Conservation (phyloP, 805 yeast species). For the Priceomyces haplophilus region DNA sequence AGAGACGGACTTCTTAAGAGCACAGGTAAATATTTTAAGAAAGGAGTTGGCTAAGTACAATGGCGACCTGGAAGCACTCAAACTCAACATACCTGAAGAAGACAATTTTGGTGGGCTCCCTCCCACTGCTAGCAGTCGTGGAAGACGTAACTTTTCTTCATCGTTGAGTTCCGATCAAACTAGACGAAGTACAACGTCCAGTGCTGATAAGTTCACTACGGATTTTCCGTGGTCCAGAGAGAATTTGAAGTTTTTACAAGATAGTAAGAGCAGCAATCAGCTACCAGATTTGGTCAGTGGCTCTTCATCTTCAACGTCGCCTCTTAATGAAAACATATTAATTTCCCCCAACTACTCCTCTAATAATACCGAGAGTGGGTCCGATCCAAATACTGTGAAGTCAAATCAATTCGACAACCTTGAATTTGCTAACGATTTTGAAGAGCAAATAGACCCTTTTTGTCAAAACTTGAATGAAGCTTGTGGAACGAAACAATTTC, state of each 20-base stretch:
- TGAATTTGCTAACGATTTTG: slow-evolving; percentile 37
- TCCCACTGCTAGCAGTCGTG: slow-evolving; percentile 12
- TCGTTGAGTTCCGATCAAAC: slow-evolving; percentile 8
- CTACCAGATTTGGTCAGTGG: slow-evolving; percentile 39
- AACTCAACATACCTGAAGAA: slow-evolving; percentile 24
- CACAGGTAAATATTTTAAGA: slow-evolving; percentile 74
- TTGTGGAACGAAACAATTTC: slow-evolving; percentile 73
- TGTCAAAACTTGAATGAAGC: slow-evolving; percentile 75
- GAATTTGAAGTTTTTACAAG: slow-evolving; percentile 10
- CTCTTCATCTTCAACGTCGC: slow-evolving; percentile 36
- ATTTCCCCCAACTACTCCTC: slow-evolving; percentile 32
- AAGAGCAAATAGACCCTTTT: slow-evolving; percentile 70
- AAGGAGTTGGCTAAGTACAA: slow-evolving; percentile 65
- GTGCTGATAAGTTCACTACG: slow-evolving; percentile 34
- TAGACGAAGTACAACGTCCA: slow-evolving; percentile 4
- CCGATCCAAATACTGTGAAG: slow-evolving; percentile 15
- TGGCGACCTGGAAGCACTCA: slow-evolving; percentile 28
- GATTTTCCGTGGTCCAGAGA: slow-evolving; percentile 52
- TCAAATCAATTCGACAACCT: slow-evolving; percentile 13
- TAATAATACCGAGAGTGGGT: slow-evolving; percentile 6
- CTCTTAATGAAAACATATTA: slow-evolving; percentile 35
- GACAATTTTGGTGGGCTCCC: slow-evolving; percentile 27
- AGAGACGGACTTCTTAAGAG: slow-evolving; percentile 69
- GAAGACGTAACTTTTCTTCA: slow-evolving; percentile 17
- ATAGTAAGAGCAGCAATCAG: slow-evolving; percentile 3